phyloP scores from a whole-genome alignment of 345 rosid genomes.

The Durio zibethinus region DNA sequence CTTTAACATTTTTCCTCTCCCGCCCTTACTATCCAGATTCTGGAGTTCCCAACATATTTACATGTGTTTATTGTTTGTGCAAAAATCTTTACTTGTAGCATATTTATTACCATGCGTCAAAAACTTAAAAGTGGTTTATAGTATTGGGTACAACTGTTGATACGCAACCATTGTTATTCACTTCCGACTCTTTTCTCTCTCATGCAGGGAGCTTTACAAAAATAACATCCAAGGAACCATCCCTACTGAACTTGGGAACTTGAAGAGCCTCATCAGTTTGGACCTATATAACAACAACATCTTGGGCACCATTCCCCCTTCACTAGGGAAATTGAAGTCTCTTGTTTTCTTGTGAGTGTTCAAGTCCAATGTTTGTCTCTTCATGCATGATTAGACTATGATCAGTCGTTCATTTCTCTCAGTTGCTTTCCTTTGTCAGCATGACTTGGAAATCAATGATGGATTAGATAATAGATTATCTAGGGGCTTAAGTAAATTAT shows the following conservation, averaged over 20 bases:
- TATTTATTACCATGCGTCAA: background rate
- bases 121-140: background rate
- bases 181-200: constrained; percentile 2
- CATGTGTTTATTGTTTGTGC: background rate
- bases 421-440: background rate
- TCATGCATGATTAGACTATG: background rate
- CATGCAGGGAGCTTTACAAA: constrained; percentile 82
- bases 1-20: background rate
- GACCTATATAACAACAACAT: constrained; percentile 93
- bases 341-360: constrained; percentile 85
- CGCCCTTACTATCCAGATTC: background rate
- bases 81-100: background rate
- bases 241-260: constrained; percentile 76
- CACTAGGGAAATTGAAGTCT: constrained; percentile 78
- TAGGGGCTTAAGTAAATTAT: background rate
- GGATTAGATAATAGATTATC: background rate
- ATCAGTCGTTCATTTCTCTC: background rate
- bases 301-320: constrained; percentile 69
- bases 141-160: background rate
- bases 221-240: constrained; percentile 80
- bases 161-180: background rate
- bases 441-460: background rate
- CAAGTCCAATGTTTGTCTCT: background rate
- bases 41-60: background rate
- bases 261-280: constrained; percentile 92